These are phyloP conservation scores for Aleurites moluccanus DNA, from an alignment of 441 rosid genomes.

Conservation along the genomic window DNA sequence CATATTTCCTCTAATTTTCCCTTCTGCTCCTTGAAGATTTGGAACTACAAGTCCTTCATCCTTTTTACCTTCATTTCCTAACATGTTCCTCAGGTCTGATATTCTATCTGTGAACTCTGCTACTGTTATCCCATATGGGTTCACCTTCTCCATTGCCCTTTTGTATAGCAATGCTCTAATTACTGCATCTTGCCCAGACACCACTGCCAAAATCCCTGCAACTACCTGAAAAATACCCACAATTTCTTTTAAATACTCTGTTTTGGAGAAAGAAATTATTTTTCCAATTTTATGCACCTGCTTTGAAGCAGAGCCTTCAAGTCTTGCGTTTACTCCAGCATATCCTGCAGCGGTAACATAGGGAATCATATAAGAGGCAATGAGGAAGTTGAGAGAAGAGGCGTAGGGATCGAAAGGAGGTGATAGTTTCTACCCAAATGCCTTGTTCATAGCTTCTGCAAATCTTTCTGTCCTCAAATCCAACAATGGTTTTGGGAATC, in stretches of 20 bases:
- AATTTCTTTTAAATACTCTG: not conserved
- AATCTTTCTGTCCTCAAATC: conserved; percentile 60
- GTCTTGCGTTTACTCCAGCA: conserved; percentile 72
- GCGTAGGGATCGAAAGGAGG: conserved; percentile 84
- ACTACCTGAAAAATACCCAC: conserved; percentile 46
- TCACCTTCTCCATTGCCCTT: conserved; percentile 33
- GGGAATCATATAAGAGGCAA: conserved; percentile 75
- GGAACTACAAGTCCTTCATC: conserved; percentile 76
- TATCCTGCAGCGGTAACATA: conserved; percentile 86
- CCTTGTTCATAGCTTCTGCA: conserved; percentile 54
- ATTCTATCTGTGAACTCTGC: conserved; percentile 62
- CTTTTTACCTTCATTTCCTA: conserved; percentile 49
- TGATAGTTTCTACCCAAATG: conserved; percentile 44
- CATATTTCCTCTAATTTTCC: conserved; percentile 52
- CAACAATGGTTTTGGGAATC: conserved; percentile 80
- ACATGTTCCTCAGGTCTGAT: conserved; percentile 55
- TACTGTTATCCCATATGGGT: conserved; percentile 56
- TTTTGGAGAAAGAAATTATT: not conserved
- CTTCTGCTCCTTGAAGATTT: conserved; percentile 44
- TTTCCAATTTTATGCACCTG: conserved; percentile 32
- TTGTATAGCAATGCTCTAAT: conserved; percentile 59
- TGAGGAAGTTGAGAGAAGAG: conserved; percentile 56
- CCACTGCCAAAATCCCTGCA: conserved; percentile 76
- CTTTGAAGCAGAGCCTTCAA: conserved; percentile 42
- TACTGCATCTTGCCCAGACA: conserved; percentile 86